Conservation (phyloP, 345 rosid species). For the Carallia pectinifolia region DNA sequence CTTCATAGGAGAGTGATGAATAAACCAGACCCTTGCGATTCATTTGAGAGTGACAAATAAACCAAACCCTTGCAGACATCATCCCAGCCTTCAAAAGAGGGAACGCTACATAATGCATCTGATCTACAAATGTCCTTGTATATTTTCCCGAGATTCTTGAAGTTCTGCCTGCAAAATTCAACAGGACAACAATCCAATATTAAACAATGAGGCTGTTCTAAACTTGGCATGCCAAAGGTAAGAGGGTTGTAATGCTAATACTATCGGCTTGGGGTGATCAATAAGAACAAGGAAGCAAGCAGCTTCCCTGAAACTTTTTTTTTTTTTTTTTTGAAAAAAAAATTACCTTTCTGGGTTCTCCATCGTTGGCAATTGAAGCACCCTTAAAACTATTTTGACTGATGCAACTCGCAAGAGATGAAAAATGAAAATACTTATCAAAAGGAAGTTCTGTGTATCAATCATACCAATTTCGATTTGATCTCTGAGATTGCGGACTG, state of each 20-base stretch:
- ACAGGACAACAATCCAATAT: background rate
- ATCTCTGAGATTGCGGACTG: conserved; percentile 45
- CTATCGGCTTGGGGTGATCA: background rate
- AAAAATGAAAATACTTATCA: background rate
- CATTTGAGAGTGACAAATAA: no score
- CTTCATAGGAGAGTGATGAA: no score
- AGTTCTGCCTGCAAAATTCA: conserved; percentile 33
- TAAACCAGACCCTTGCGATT: no score
- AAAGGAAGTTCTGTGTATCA: conserved; percentile 14
- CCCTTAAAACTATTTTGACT: background rate
- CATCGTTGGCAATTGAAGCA: background rate
- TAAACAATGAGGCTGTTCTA: background rate
- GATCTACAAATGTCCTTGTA: no score
- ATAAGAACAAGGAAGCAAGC: background rate
- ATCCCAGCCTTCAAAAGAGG: background rate
- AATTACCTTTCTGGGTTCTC: background rate
- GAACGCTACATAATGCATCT: background rate
- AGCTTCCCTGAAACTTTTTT: background rate
- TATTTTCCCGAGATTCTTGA: conserved; percentile 13
- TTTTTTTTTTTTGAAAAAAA: no score
- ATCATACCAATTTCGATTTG: conserved; percentile 52
- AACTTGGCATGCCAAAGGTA: background rate
- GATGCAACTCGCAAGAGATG: background rate
- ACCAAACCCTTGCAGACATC: no score
- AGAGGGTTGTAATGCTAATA: background rate